Conservation (phyloP, 2,329 filamentous ascomycete genomes). For the Raffaelea albimanens region DNA sequence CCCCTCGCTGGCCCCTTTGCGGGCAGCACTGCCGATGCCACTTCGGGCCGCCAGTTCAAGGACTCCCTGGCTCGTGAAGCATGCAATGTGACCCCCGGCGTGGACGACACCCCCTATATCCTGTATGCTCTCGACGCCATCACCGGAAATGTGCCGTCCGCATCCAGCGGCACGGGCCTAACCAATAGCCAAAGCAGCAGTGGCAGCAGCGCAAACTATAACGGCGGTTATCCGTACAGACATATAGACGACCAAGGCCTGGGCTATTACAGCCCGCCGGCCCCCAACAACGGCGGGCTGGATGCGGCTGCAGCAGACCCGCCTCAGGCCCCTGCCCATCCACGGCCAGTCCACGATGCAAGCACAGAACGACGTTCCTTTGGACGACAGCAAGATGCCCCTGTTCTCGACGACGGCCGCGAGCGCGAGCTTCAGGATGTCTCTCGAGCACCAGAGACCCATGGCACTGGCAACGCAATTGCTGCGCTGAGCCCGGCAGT, state of each 20-base stretch:
- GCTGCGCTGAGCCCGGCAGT: too few species aligned
- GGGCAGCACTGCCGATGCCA: constrained; percentile 6
- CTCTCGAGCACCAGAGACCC: too few species aligned
- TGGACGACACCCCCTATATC: constrained; percentile 81
- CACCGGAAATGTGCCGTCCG: constrained; percentile 47
- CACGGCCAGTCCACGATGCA: background rate
- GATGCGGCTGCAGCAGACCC: constrained; percentile 26
- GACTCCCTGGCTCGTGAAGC: constrained; percentile 41
- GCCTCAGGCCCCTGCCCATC: background rate
- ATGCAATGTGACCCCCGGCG: constrained; percentile 58
- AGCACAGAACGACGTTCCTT: too few species aligned
- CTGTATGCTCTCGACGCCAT: constrained; percentile 84
- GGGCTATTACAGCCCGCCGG: too few species aligned
- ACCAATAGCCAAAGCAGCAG: background rate
- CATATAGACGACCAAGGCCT: constrained; percentile 24
- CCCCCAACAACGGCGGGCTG: constrained; percentile 22
- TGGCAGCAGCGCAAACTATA: constrained; percentile 22
- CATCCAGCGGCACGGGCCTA: background rate
- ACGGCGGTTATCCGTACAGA: constrained; percentile 10
- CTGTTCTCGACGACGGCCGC: too few species aligned
- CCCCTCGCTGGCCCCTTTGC: background rate
- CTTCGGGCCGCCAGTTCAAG: constrained; percentile 35
- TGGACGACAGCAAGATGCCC: too few species aligned
- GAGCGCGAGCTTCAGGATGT: too few species aligned
- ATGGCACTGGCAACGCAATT: too few species aligned